Evolutionary conservation across 768 basidiomycete genomes (phyloP).

Genomic region (Agrocybe pediades): DNA sequence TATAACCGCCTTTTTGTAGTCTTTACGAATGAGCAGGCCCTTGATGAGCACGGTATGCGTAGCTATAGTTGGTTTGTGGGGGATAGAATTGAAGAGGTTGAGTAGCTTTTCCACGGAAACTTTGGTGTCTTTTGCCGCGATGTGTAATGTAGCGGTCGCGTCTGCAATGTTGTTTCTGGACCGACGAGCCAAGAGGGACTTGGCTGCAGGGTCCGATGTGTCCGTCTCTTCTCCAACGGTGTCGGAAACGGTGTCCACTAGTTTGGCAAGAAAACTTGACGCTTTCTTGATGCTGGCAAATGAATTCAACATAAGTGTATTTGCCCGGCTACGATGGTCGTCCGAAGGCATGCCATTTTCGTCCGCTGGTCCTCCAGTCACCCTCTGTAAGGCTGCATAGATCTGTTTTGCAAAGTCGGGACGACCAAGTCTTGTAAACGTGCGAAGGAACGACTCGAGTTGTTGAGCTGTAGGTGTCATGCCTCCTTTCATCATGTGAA

Average conservation of each 20-base stretch:
- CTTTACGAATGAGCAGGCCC: conserved; percentile 48
- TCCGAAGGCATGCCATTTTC: conserved; percentile 4
- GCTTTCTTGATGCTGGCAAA: conserved; percentile 45
- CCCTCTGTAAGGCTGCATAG: conserved; percentile 35
- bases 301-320: conserved; percentile 44
- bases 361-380: conserved; percentile 1
- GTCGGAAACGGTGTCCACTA: not conserved
- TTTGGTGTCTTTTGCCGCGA: conserved; percentile 41
- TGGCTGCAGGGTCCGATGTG: not conserved
- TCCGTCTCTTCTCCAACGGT: not conserved
- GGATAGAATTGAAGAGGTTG: conserved; percentile 32
- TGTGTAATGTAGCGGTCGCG: conserved; percentile 46
- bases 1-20: conserved; percentile 37
- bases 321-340: conserved; percentile 33
- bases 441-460: conserved; percentile 49
- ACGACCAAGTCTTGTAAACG: conserved; percentile 46
- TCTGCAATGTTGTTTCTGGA: conserved; percentile 42
- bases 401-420: conserved; percentile 44
- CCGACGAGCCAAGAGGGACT: conserved; percentile 19
- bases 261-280: conserved; percentile 41
- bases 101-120: conserved; percentile 35
- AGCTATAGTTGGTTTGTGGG: conserved; percentile 41
- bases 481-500: conserved; percentile 41
- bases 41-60: conserved; percentile 58
- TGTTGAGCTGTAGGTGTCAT: conserved; percentile 41